Conservation (phyloP, 2,329 filamentous ascomycete species). For the Teratosphaeria gauchensis region DNA sequence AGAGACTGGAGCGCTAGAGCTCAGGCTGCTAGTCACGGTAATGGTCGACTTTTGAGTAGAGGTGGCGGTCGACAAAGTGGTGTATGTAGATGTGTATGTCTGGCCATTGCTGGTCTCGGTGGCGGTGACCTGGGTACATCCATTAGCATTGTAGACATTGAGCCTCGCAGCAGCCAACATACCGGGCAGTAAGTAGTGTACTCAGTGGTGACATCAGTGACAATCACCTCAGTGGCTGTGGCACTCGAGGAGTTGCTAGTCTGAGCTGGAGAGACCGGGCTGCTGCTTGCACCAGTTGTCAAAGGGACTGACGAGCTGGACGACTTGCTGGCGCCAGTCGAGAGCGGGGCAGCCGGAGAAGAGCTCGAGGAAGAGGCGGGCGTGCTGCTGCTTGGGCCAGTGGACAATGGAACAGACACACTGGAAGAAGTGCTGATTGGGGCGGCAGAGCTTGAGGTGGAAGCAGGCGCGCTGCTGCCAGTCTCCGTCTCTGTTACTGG, state of each 20-base stretch:
- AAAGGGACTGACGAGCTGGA: neutral
- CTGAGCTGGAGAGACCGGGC: slow-evolving; percentile 45
- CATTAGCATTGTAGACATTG: neutral
- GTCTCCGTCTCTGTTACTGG: slow-evolving; percentile 64
- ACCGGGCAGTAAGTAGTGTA: slow-evolving; percentile 10
- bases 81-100: slow-evolving; percentile 3
- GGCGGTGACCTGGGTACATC: neutral
- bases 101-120: neutral
- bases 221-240: slow-evolving; percentile 54
- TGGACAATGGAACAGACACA: neutral
- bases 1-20: neutral
- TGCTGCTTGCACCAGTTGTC: neutral
- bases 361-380: neutral
- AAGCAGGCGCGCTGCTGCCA: neutral
- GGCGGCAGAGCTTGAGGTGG: neutral
- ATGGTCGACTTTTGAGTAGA: neutral
- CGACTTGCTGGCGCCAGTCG: neutral
- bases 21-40: neutral
- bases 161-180: neutral
- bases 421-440: neutral
- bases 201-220: slow-evolving; percentile 4
- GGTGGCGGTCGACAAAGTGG: neutral
- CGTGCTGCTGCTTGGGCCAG: neutral
- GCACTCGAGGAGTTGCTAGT: slow-evolving; percentile 57
- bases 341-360: neutral